Evolutionary conservation across 2,329 filamentous ascomycete genomes (phyloP), one percentile per base, ranked within the genome.

Genomic region (Talaromyces sp.): DNA sequence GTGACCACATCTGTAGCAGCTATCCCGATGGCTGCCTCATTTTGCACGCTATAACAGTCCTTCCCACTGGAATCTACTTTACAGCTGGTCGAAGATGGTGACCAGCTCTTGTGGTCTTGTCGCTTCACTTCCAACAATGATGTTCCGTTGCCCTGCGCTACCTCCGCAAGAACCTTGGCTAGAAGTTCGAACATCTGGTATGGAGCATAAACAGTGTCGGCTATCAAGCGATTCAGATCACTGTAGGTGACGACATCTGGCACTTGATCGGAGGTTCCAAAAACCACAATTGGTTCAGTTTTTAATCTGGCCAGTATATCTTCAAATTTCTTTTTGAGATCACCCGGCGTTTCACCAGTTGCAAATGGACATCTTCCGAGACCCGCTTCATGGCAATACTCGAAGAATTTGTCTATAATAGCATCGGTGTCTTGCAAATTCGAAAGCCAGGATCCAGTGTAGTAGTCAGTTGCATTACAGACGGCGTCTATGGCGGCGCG

Each of bases 401-500:
- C 62, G 43, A 64, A 68, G 13, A 64, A 68, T 3, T 67, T 65
- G 14, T 66, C 66, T 14, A 69, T 67, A 33, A 66, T 66, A 14
- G 63, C 41, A 33, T 67, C 68, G 3, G 66, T 64, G 10, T 66
- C 56, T 22, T 64, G 63, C 39, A 65, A 13, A 33, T 61, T 62
- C 8, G 49, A 45, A 14, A 52, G 33, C 63, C 57, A 65, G 27
- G 16, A 27, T 13, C 47, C 57, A 24, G 60, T 61, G 19, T 62
- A 65, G 37, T 57, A 61, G 47, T 50, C 67, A 58, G 63, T 50
- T 10, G 61, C 60, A 35, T 64, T 54, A 14, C 41, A 50, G 39
- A 64, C 57, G 14, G 35, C 47, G 33, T 86, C 84, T 63, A 83
- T 81, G 2, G 85, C 80, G 9, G 86, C 71, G 14, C 83, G 76